Evolutionary conservation across 768 basidiomycete genomes (phyloP).

Genomic region (Porphyrellus cyaneotinctus): DNA sequence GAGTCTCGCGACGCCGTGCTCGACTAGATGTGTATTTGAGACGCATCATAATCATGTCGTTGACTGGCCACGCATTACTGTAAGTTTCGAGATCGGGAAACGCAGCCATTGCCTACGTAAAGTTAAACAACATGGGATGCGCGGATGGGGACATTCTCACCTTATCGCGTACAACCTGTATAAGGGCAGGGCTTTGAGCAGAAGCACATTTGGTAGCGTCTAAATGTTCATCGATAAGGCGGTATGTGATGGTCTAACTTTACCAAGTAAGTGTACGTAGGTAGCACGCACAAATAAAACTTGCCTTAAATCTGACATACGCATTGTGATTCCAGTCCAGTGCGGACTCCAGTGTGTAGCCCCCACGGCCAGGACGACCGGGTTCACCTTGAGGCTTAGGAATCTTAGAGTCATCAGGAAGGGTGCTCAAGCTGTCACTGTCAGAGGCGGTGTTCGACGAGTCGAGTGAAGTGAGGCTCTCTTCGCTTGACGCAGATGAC

Average conservation of each 20-base stretch:
- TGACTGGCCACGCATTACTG: background rate
- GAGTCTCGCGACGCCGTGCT: background rate
- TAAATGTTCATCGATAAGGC: background rate
- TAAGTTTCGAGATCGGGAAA: background rate
- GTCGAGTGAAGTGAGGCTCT: no score
- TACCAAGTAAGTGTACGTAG: no score
- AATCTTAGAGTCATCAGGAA: background rate
- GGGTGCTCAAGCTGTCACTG: no score
- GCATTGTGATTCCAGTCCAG: background rate
- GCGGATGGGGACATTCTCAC: background rate
- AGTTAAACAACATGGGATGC: background rate
- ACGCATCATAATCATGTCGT: conserved; percentile 8
- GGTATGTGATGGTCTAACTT: no score
- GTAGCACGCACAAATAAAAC: no score
- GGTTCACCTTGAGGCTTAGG: background rate
- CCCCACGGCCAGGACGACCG: background rate
- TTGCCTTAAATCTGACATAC: background rate
- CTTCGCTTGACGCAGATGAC: background rate
- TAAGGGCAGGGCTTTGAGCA: background rate
- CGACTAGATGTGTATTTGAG: conserved; percentile 7
- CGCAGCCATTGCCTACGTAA: background rate
- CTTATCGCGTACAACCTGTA: background rate
- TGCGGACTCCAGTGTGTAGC: background rate
- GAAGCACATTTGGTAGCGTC: background rate
- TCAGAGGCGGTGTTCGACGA: no score